Evolutionary conservation across 768 basidiomycete genomes (phyloP), one percentile per base, ranked within the genome.

Genomic region (Mycena metata): DNA sequence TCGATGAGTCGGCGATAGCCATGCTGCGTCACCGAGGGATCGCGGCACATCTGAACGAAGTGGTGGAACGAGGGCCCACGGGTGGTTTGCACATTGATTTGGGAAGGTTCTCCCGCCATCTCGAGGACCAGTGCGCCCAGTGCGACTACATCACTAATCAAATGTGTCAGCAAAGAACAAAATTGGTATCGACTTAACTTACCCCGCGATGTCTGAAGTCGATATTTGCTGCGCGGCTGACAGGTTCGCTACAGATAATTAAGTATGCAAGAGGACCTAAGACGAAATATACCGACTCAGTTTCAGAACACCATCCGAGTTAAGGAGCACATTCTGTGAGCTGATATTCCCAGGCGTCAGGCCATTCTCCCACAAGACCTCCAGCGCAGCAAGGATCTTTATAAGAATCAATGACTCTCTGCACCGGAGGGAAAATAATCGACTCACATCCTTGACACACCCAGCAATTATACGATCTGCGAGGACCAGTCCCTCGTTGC

Each of bases 271-370:
- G 6, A 30, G 12, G 11, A 41, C 2, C 35, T 5, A 39, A 11
- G 39, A 39, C 15, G 15, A 23, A 79, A n/a, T 83, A 43, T 66
- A 85, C 17, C 11, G 1, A 60, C 86, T 83, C 15, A 89, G 72
- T 72, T 89, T 89, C 57, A 89, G 78, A 11, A 85, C 73, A 0
- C 87, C 87, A 0, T 76, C 72, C 30, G 72, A 72, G 42, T 83
- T 86, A 63, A 89, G 75, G 56, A 89, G 76, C 35, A 89, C 56
- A 69, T 89, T 89, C 60, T 87, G 85, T n/a, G 88, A 85, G 42
- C 88, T 81, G 30, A 89, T 75, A 70, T 89, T 88, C 33, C 86
- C 80, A 64, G 88, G 88, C 7, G 86, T 86, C 24, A 89, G 82
- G 33, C 81, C 80, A 30, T 79, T 78, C 30, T 74, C 76, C 60